A percentile compares a stretch with the other conserved stretches of the same genome.
These are phyloP conservation scores for Arachnomyces sp. DNA, from an alignment of 2,329 filamentous ascomycete genomes.

Conservation along the genomic window DNA sequence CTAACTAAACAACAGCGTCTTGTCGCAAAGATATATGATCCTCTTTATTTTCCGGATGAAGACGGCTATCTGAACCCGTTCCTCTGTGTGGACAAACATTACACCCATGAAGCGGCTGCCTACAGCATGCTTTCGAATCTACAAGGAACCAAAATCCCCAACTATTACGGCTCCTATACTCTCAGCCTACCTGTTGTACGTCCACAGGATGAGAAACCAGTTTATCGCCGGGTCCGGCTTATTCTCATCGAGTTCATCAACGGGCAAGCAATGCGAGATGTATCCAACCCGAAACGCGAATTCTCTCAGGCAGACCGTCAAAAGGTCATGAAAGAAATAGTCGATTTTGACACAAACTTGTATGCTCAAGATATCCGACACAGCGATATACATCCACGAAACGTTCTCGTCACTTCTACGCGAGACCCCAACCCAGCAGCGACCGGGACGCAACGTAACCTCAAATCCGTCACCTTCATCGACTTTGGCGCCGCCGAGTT, in stretches of 20 bases:
- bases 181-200: slow-evolving; percentile 10
- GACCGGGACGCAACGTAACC: not conserved
- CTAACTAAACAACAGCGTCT: slow-evolving; percentile 8
- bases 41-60: slow-evolving; percentile 17
- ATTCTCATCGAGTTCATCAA: slow-evolving; percentile 18
- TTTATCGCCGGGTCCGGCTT: slow-evolving; percentile 13
- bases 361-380: slow-evolving; percentile 12
- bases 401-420: slow-evolving; percentile 12
- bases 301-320: slow-evolving; percentile 11
- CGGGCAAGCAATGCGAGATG: slow-evolving; percentile 12
- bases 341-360: slow-evolving; percentile 15
- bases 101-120: slow-evolving; percentile 16
- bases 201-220: slow-evolving; percentile 1
- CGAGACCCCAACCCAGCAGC: not conserved
- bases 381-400: slow-evolving; percentile 12
- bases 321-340: slow-evolving; percentile 14
- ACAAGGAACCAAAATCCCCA: slow-evolving; percentile 15
- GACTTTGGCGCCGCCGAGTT: slow-evolving; percentile 15
- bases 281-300: slow-evolving; percentile 4
- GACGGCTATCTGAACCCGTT: slow-evolving; percentile 17
- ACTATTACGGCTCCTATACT: slow-evolving; percentile 19
- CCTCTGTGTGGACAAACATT: slow-evolving; percentile 16
- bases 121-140: slow-evolving; percentile 13
- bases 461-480: slow-evolving; percentile 16
- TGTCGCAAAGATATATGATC: slow-evolving; percentile 19